These are phyloP conservation scores for Tetrapisispora arboricola DNA, from an alignment of 805 yeast genomes.

Conservation along the genomic window DNA sequence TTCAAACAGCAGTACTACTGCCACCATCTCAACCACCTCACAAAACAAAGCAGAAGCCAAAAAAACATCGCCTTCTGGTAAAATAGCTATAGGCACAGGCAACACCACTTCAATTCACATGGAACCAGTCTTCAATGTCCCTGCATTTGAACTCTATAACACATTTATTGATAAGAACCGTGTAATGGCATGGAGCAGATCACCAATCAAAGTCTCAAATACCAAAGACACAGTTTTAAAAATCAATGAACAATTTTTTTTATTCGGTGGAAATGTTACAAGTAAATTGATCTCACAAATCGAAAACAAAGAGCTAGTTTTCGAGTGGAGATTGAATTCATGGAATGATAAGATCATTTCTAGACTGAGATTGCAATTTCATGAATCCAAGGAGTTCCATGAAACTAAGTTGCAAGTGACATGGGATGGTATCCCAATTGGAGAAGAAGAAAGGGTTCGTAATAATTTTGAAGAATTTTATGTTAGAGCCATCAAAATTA, in stretches of 20 bases:
- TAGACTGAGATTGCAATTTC: conserved; percentile 50
- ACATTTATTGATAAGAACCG: conserved; percentile 70
- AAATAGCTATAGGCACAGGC: conserved; percentile 11
- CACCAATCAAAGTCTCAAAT: conserved; percentile 42
- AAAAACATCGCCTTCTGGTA: conserved; percentile 3
- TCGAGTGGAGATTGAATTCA: conserved; percentile 78
- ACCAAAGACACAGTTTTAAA: conserved; percentile 37
- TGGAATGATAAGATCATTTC: conserved; percentile 89
- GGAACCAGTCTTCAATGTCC: conserved; percentile 72
- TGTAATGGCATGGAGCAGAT: conserved; percentile 85
- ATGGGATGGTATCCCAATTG: conserved; percentile 87
- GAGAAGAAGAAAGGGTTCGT: conserved; percentile 83
- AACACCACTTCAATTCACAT: conserved; percentile 74
- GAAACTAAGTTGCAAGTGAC: conserved; percentile 74
- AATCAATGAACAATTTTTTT: conserved; percentile 46
- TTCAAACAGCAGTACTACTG: conserved; percentile 3
- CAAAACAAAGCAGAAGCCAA: conserved; percentile 2
- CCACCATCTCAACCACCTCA: conserved; percentile 7
- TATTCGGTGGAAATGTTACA: conserved; percentile 81
- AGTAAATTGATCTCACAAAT: conserved; percentile 54
- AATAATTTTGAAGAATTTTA: conserved; percentile 84
- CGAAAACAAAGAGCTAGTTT: conserved; percentile 47
- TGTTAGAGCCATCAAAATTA: conserved; percentile 75
- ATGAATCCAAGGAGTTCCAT: conserved; percentile 55
- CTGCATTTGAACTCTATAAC: conserved; percentile 74